These are phyloP conservation scores for Aegilops bicornis DNA, from an alignment of 176 grass and related monocot species.

Conservation along the genomic window DNA sequence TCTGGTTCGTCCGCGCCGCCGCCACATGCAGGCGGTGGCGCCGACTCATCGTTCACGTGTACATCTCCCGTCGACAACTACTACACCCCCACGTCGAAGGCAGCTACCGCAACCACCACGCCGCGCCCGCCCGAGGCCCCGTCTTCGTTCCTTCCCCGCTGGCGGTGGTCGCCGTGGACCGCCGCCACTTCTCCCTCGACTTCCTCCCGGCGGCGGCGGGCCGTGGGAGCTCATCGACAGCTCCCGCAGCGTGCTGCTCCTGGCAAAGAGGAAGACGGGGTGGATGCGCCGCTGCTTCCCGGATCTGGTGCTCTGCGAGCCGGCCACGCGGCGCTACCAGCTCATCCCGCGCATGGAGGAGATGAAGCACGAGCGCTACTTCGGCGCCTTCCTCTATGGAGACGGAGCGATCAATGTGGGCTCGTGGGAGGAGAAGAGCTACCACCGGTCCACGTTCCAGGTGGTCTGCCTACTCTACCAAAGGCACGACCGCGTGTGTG, in stretches of 20 bases:
- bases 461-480: background rate
- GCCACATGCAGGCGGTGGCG: no score
- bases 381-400: background rate
- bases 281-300: background rate
- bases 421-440: background rate
- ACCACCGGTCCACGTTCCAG: background rate
- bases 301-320: slow-evolving; percentile 25
- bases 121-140: no score
- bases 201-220: background rate
- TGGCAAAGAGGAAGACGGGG: background rate
- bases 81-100: no score
- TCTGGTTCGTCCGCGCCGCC: no score
- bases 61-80: no score
- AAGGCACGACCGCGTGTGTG: background rate
- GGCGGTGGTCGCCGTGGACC: background rate
- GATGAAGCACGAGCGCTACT: background rate
- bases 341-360: background rate
- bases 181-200: slow-evolving; percentile 22
- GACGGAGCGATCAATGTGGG: background rate
- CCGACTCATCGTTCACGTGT: no score
- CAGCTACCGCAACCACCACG: no score
- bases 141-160: background rate
- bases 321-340: background rate
- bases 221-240: background rate
- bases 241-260: background rate